Conservation (phyloP, 2,329 filamentous ascomycete genomes). For the Emergomyces orientalis region DNA sequence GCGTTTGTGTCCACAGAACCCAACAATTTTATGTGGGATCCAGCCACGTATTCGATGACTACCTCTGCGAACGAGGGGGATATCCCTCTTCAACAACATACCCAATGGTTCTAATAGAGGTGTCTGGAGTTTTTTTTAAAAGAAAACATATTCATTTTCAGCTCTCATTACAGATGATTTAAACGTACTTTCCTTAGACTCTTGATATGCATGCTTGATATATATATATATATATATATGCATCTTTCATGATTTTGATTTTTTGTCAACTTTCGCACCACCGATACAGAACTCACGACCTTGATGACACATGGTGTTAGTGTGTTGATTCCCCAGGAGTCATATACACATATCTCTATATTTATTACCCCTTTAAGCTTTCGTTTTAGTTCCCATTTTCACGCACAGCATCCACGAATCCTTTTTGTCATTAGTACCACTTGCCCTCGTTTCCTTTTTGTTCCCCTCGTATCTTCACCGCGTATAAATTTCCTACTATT, state of each 20-base stretch:
- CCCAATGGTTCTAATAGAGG: constrained; percentile 1
- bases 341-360: neutral
- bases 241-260: neutral
- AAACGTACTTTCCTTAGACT: neutral
- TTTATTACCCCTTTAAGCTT: neutral
- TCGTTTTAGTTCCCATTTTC: neutral
- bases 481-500: neutral
- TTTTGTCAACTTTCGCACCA: neutral
- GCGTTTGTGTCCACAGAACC: neutral
- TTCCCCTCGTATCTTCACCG: neutral
- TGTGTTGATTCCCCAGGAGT: constrained; percentile 5
- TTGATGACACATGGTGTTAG: neutral
- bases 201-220: neutral
- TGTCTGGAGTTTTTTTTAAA: neutral
- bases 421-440: neutral
- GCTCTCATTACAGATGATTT: neutral
- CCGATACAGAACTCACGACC: constrained; percentile 1
- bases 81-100: constrained; percentile 3
- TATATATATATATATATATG: neutral
- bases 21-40: neutral
- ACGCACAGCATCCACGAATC: neutral
- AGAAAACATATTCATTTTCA: neutral
- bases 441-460: neutral
- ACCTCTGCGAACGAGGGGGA: constrained; percentile 16
- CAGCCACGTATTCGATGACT: neutral